A percentile compares a stretch with the other conserved stretches of the same genome.
Conservation (phyloP, 73 alveolate species). For the Paramecium octaurelia region DNA sequence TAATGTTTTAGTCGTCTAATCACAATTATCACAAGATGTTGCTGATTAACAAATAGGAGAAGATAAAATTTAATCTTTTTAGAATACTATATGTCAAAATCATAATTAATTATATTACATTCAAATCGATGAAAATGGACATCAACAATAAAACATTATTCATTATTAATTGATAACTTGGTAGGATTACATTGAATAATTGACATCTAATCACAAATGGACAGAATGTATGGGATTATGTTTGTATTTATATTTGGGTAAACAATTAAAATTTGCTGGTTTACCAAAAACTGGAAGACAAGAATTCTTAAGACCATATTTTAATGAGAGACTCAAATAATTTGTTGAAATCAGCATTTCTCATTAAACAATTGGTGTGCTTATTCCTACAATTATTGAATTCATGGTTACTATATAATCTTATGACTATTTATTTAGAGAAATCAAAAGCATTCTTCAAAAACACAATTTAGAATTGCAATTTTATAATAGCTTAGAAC, state of each 20-base stretch:
- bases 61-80: background rate
- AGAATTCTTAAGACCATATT: background rate
- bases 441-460: background rate
- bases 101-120: conserved; percentile 17
- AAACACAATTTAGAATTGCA: background rate
- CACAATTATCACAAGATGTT: background rate
- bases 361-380: background rate
- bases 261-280: background rate
- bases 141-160: background rate
- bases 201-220: background rate
- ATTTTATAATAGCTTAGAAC: conserved; percentile 18
- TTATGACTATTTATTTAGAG: background rate
- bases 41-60: conserved; percentile 1
- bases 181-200: background rate
- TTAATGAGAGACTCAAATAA: background rate
- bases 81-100: background rate
- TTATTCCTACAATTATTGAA: background rate
- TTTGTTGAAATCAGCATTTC: background rate
- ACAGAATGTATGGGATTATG: conserved; percentile 9
- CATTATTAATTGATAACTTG: conserved; percentile 3
- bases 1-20: background rate
- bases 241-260: conserved; percentile 1
- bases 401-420: conserved; percentile 12
- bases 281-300: background rate
- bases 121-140: background rate